Conservation (phyloP, 2,329 filamentous ascomycete species). For the Neopestalotiopsis rosae region DNA sequence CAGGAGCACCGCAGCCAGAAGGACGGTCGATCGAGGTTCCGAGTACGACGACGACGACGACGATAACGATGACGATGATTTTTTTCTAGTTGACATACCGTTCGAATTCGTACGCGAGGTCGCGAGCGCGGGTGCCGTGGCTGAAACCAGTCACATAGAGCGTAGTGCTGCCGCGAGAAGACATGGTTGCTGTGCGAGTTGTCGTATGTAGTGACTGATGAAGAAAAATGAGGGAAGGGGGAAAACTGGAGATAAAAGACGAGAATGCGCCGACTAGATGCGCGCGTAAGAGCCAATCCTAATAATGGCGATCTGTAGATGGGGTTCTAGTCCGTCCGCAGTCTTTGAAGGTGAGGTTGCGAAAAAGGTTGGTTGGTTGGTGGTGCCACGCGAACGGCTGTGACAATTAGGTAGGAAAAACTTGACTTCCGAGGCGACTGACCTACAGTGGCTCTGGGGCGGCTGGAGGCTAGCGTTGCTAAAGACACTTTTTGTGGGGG, state of each 20-base stretch:
- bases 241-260: neutral
- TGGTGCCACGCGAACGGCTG: neutral
- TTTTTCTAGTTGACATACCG: conserved; percentile 80
- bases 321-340: neutral
- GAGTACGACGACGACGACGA: conserved; percentile 29
- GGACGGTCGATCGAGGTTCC: conserved; percentile 49
- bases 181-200: conserved; percentile 44
- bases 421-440: conserved; percentile 5
- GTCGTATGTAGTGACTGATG: neutral
- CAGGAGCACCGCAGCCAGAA: conserved; percentile 45
- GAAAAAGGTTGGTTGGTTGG: conserved; percentile 8
- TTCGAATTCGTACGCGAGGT: conserved; percentile 99
- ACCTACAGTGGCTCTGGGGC: neutral
- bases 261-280: neutral
- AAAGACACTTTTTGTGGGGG: too few relatives aligned
- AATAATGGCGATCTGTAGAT: neutral
- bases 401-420: conserved; percentile 11
- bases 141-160: conserved; percentile 99
- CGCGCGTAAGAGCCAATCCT: conserved; percentile 2
- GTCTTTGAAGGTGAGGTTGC: neutral
- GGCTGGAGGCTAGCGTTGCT: too few relatives aligned
- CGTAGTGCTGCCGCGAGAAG: conserved; percentile 93
- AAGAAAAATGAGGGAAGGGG: neutral
- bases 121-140: conserved; percentile 96
- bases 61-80: conserved; percentile 42